phyloP scores from a whole-genome alignment of 345 rosid species.

The sweet orange (Citrus sinensis) region DVS_A1.0 CM039167.1:3857501-3858000 shows the following conservation, averaged over 20 bases:
- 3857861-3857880: conserved; percentile 46
- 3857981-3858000: conserved; percentile 12
- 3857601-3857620: too few relatives aligned
- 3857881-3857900: conserved; percentile 47
- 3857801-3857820: too few relatives aligned
- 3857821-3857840: too few relatives aligned
- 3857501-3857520: conserved; percentile 27
- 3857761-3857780: too few relatives aligned
- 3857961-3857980: conserved; percentile 72
- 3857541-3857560: conserved; percentile 40
- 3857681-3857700: conserved; percentile 38
- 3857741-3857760: neutral
- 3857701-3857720: conserved; percentile 22
- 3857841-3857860: too few relatives aligned
- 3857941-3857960: conserved; percentile 92
- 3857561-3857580: conserved; percentile 11
- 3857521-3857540: conserved; percentile 26
- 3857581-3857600: conserved; percentile 13
- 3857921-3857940: conserved; percentile 65
- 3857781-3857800: too few relatives aligned
- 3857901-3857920: conserved; percentile 77
- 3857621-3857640: too few relatives aligned
- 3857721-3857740: neutral
- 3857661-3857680: conserved; percentile 31
- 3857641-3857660: neutral